Percentiles rank a stretch among this genome's conserved stretches.
Conservation (phyloP, 2,329 filamentous ascomycete species). For the Ploettnerulaceae sp. region DNA sequence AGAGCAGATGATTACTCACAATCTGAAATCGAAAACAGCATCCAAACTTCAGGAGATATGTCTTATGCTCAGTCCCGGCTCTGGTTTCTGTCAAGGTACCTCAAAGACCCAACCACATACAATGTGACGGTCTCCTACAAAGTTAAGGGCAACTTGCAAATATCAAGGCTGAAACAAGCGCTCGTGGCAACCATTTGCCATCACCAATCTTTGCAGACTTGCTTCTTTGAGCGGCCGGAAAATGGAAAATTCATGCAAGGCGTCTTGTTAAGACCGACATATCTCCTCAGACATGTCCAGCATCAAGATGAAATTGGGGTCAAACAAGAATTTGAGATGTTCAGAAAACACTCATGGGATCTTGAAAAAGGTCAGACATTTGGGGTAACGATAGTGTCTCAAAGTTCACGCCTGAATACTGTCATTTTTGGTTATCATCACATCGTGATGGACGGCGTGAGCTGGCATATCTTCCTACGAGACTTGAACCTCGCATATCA, state of each 20-base stretch:
- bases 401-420: constrained; percentile 31
- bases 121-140: constrained; percentile 22
- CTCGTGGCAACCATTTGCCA: not conserved
- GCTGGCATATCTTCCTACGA: constrained; percentile 38
- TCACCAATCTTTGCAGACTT: not conserved
- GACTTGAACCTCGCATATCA: constrained; percentile 42
- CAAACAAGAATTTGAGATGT: not conserved
- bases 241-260: not conserved
- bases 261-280: constrained; percentile 6
- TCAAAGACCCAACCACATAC: constrained; percentile 26
- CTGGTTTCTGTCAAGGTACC: constrained; percentile 25
- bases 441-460: constrained; percentile 45
- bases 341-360: not conserved
- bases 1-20: not conserved
- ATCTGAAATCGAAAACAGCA: not conserved
- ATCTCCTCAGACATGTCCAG: not conserved
- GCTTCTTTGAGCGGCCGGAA: not conserved
- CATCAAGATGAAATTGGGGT: not conserved
- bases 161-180: not conserved
- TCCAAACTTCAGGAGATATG: not conserved
- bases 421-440: constrained; percentile 44
- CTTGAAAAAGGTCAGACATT: not conserved
- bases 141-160: constrained; percentile 21
- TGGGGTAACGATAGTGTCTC: not conserved
- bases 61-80: constrained; percentile 17